Conservation (phyloP, 1,284 basidiomycete species). For the Lentinula novae-zelandiae region DNA sequence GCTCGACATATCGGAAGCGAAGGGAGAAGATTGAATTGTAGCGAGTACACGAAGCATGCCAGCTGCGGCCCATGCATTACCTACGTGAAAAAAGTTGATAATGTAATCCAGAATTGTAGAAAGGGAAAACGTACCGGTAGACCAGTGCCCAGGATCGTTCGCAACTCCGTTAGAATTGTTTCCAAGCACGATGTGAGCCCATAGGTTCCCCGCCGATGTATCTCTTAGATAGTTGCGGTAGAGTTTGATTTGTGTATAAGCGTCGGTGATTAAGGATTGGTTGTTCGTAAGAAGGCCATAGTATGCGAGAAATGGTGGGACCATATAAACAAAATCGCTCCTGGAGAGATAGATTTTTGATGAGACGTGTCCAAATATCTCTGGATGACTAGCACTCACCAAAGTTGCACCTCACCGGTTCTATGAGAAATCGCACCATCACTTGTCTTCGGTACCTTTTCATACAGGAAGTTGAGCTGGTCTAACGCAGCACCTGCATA, state of each 20-base stretch:
- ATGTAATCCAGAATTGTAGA: background rate
- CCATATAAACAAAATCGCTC: conserved; percentile 85
- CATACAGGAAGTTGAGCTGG: conserved; percentile 71
- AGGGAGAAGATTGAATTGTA: conserved; percentile 66
- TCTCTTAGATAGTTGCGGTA: conserved; percentile 70
- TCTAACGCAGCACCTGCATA: conserved; percentile 67
- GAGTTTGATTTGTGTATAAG: conserved; percentile 76
- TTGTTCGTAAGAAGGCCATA: conserved; percentile 76
- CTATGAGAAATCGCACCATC: conserved; percentile 86
- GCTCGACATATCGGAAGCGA: conserved; percentile 40
- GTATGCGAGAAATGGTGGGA: conserved; percentile 89
- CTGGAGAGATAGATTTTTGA: conserved; percentile 28
- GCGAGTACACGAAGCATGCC: conserved; percentile 83
- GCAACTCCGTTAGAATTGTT: conserved; percentile 24
- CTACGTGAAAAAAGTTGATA: conserved; percentile 28
- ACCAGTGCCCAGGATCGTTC: conserved; percentile 66
- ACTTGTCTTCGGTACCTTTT: conserved; percentile 59
- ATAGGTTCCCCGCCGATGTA: conserved; percentile 44
- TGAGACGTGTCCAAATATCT: background rate
- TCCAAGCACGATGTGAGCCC: conserved; percentile 70
- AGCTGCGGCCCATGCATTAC: conserved; percentile 84
- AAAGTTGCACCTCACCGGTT: conserved; percentile 61
- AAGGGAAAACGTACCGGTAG: conserved; percentile 47
- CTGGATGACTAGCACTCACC: conserved; percentile 37
- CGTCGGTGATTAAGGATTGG: conserved; percentile 59